These are phyloP conservation scores for Rhododendron molle DNA, from an alignment of 148 eudicot species.

Conservation along the genomic window DNA sequence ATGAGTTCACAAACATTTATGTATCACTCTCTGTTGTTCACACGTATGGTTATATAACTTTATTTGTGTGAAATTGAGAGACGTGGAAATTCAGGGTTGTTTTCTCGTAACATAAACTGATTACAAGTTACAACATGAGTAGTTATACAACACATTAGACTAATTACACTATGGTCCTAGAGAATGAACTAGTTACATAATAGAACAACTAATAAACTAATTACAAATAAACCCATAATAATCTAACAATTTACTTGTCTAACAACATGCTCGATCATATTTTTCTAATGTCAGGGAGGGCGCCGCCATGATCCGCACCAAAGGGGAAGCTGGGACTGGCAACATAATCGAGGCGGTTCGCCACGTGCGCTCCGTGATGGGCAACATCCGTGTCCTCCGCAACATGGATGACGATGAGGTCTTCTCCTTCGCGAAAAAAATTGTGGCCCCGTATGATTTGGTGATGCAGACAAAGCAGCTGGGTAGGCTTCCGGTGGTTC, in stretches of 20 bases:
- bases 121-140: no score
- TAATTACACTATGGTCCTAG: no score
- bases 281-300: slow-evolving; percentile 46
- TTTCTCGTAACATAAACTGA: no score
- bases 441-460: slow-evolving; percentile 68
- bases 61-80: not conserved
- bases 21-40: not conserved
- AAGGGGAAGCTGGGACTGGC: slow-evolving; percentile 95
- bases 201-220: no score
- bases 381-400: slow-evolving; percentile 52
- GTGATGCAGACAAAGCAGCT: slow-evolving; percentile 89
- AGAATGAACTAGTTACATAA: no score
- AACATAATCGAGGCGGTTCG: slow-evolving; percentile 70
- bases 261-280: not conserved
- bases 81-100: no score
- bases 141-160: no score
- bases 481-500: slow-evolving; percentile 86
- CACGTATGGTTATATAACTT: not conserved
- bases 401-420: slow-evolving; percentile 96
- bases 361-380: slow-evolving; percentile 79
- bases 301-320: slow-evolving; percentile 93
- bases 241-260: not conserved
- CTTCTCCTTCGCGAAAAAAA: slow-evolving; percentile 61
- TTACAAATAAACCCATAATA: no score
- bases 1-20: not conserved